Evolutionary conservation across 148 eudicot genomes (phyloP).

Genomic region (Arbutus unedo): DNA sequence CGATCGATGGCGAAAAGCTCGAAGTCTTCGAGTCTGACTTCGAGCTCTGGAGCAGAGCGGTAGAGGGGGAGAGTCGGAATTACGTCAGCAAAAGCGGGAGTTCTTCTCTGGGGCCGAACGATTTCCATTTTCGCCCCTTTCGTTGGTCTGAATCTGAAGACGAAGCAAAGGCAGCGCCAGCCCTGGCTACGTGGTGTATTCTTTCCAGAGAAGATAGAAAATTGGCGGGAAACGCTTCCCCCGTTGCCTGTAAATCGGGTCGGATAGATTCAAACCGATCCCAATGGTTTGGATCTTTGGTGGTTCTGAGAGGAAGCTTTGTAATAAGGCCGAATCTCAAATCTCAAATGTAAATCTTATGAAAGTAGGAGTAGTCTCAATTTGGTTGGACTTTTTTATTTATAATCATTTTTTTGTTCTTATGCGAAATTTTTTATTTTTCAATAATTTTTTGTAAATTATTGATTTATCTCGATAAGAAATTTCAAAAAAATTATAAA

Average conservation of each 20-base stretch:
- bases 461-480: no score
- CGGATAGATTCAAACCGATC: not conserved
- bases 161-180: not conserved
- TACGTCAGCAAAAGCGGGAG: constrained; percentile 18
- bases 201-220: not conserved
- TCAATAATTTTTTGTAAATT: no score
- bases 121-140: constrained; percentile 47
- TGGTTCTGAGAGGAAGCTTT: no score
- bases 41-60: constrained; percentile 62
- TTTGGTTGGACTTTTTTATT: no score
- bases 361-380: no score
- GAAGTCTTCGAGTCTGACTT: constrained; percentile 87
- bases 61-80: constrained; percentile 57
- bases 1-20: constrained; percentile 90
- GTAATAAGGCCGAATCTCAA: no score
- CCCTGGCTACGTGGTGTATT: not conserved
- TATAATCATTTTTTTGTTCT: no score
- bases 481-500: no score
- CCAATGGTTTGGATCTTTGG: not conserved
- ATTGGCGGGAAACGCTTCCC: constrained; percentile 36
- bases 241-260: not conserved
- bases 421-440: no score
- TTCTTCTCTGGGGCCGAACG: constrained; percentile 44
- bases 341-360: no score
- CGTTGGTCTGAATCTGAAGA: not conserved